Percentiles rank a stretch among this genome's conserved stretches.
phyloP scores from a whole-genome alignment of 2,329 filamentous ascomycete species.

The Purpureocillium lavendulum region DNA sequence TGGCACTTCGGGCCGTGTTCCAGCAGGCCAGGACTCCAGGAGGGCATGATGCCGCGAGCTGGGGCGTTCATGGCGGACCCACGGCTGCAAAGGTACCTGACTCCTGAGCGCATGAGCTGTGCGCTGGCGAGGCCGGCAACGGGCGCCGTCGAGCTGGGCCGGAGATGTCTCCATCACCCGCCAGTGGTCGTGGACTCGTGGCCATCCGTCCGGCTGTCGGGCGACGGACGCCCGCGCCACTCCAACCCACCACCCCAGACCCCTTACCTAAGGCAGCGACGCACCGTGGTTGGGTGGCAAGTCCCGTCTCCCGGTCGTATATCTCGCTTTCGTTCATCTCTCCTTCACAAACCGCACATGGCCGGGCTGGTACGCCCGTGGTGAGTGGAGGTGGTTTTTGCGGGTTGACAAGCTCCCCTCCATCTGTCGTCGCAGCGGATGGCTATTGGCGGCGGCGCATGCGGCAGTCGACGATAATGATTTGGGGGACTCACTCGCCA shows the following conservation, averaged over 20 bases:
- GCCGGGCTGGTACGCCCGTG: neutral
- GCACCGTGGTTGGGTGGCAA: neutral
- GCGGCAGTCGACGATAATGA: too few relatives aligned
- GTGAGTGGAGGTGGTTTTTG: neutral
- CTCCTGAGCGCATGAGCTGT: too few relatives aligned
- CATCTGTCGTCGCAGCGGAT: neutral
- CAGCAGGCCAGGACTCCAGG: neutral
- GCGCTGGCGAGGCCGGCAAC: too few relatives aligned
- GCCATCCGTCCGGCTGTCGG: too few relatives aligned
- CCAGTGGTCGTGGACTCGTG: too few relatives aligned
- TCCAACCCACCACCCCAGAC: too few relatives aligned
- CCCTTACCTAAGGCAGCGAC: neutral
- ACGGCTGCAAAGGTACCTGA: too few relatives aligned
- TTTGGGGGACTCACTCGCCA: too few relatives aligned
- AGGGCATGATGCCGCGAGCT: neutral
- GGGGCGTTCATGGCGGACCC: neutral
- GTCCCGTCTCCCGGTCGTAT: neutral
- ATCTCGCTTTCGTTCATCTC: neutral
- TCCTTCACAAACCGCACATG: too few relatives aligned
- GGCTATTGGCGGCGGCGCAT: neutral
- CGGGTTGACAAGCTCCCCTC: neutral
- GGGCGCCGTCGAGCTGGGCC: too few relatives aligned
- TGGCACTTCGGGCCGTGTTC: slow-evolving; percentile 1
- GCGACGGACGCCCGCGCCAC: too few relatives aligned
- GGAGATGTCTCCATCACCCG: too few relatives aligned